Evolutionary conservation across 2,329 filamentous ascomycete species (phyloP), one percentile per base, ranked within the genome.

Genomic region (Bipolaris zeicola): DNA sequence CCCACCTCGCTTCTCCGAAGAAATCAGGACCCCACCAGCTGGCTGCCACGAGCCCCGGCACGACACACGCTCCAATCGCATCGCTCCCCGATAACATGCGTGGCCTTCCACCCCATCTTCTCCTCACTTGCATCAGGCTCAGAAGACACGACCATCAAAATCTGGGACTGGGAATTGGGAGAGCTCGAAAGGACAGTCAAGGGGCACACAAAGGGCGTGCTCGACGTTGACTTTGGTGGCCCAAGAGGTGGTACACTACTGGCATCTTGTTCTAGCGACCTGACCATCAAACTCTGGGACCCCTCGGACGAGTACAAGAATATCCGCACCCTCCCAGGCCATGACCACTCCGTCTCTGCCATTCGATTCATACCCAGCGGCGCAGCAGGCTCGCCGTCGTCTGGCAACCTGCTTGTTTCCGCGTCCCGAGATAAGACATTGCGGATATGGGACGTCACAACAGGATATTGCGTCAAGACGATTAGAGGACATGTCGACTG

Each of bases 251-350:
- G 87, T 31, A 91, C 89, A 3, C 81, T 96, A 22, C 83, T 96
- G 62, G 91, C 89, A 36, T 93, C 89, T 6, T 96, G 92, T 80
- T 92, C 88, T 45, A 92, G 89, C 46, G 94, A 97, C 75, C 79
- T 97, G 42, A 96, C 92, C 2, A 96, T 97, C 78, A 96, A 96
- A 76, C 81, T 97, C 22, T 98, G 93, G 93, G 92, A 97, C 65
- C 93, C 94, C 1, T 85, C 87, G 41, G 90, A 96, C 72, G 91
- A 95, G 57, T 97, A 97, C 80, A 96, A 96, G 76, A 97, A 96
- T 71, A 96, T 96, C 54, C 86, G 92, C 49, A 97, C 93, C 1
- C 81, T 97, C 18, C 89, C 90, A 0, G 93, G 94, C 5, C 93
- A 97, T 76, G 93, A 97, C 67, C 94, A 97, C 75, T 95, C 89